Evolutionary conservation across 2,329 filamentous ascomycete genomes (phyloP).

Genomic region (Ophiostoma ulmi): DNA sequence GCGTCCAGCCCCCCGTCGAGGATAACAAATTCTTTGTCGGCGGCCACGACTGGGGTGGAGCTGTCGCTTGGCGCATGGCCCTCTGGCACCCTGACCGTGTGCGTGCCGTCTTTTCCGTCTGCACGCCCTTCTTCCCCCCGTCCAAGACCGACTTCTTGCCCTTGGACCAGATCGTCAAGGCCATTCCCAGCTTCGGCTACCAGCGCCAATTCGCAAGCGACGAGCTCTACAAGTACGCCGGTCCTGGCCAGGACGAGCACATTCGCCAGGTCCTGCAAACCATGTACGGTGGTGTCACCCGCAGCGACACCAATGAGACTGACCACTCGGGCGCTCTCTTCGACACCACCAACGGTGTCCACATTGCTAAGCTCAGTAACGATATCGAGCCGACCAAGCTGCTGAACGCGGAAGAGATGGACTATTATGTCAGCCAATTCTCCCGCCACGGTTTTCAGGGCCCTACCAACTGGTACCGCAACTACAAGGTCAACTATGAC

Average conservation of each 20-base stretch:
- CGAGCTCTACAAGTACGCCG: constrained; percentile 54
- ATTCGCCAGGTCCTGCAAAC: constrained; percentile 65
- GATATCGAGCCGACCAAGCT: constrained; percentile 56
- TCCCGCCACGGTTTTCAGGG: constrained; percentile 68
- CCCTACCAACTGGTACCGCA: constrained; percentile 86
- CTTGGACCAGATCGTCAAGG: constrained; percentile 50
- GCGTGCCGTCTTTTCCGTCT: constrained; percentile 70
- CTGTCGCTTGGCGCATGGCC: constrained; percentile 65
- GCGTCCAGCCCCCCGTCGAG: constrained; percentile 38
- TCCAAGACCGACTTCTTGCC: constrained; percentile 44
- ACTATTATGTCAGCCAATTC: constrained; percentile 72
- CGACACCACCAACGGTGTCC: constrained; percentile 54
- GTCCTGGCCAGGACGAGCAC: constrained; percentile 45
- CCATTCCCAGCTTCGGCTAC: constrained; percentile 70
- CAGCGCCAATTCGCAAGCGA: constrained; percentile 73
- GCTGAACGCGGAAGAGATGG: constrained; percentile 63
- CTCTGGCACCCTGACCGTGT: constrained; percentile 70
- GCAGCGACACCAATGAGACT: constrained; percentile 32
- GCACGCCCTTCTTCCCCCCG: constrained; percentile 66
- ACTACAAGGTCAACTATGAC: constrained; percentile 63
- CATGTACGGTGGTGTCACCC: constrained; percentile 62
- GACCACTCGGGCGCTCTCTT: constrained; percentile 47
- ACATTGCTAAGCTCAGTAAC: constrained; percentile 44
- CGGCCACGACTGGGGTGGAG: constrained; percentile 90
- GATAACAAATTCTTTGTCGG: constrained; percentile 62